These are phyloP conservation scores for Mucor racemosus DNA, from an alignment of 371 early-diverging fungal species.

Conservation along the genomic window DNA sequence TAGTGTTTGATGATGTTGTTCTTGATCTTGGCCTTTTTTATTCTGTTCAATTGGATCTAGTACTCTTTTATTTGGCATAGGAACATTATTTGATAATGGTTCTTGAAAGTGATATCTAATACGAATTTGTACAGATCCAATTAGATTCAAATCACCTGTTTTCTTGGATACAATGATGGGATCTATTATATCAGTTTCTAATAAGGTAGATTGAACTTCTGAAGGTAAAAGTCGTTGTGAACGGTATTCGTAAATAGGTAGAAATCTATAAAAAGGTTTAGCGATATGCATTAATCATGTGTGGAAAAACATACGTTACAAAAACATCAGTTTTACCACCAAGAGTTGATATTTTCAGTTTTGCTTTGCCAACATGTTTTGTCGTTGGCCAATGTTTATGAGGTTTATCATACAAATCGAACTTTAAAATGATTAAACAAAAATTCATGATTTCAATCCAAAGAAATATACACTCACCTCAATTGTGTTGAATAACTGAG, in stretches of 20 bases:
- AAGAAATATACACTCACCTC: not conserved
- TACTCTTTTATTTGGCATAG: not conserved
- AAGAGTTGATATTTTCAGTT: slow-evolving; percentile 24
- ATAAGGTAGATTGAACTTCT: slow-evolving; percentile 12
- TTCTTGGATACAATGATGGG: slow-evolving; percentile 12
- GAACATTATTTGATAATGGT: slow-evolving; percentile 6
- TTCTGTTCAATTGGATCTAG: not conserved
- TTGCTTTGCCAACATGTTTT: slow-evolving; percentile 46
- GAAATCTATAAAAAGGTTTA: slow-evolving; percentile 18
- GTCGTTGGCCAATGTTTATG: slow-evolving; percentile 45
- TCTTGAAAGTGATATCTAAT: slow-evolving; percentile 43
- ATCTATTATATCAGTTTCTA: slow-evolving; percentile 17
- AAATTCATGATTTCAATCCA: not conserved
- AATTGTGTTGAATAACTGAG: slow-evolving; percentile 70
- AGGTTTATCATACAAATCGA: slow-evolving; percentile 49
- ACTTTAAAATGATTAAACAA: slow-evolving; percentile 19
- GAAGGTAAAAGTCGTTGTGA: slow-evolving; percentile 21
- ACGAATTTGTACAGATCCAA: slow-evolving; percentile 46
- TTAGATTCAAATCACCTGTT: slow-evolving; percentile 19
- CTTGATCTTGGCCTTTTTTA: too few relatives aligned
- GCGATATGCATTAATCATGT: not conserved
- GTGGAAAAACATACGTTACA: slow-evolving; percentile 26
- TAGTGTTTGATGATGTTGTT: not conserved
- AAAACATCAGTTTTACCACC: slow-evolving; percentile 22
- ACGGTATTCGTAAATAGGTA: slow-evolving; percentile 38